Evolutionary conservation across 2,329 filamentous ascomycete species (phyloP), one percentile per base, ranked within the genome.

Genomic region (Thielaviopsis euricoi): DNA sequence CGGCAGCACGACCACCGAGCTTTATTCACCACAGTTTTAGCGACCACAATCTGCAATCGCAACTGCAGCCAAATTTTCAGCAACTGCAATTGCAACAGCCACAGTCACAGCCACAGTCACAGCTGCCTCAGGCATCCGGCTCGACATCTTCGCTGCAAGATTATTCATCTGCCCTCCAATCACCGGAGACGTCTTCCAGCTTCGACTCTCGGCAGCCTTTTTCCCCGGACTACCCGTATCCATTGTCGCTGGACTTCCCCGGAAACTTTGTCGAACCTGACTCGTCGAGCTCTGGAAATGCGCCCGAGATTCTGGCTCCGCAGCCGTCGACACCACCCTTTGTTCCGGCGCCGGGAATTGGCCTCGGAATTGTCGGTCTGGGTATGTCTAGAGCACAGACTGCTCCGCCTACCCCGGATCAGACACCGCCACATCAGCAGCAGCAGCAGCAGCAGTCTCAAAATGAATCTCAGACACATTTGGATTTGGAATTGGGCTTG

Each of bases 341-440:
- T 43, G 37, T n/a, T 4, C 37, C 37, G 37, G 58, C 53, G 15
- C 26, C 56, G 33, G 53, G 53, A 10, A 59, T 59, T 17, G 40
- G 37, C 37, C 21, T 55, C 13, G 37, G 43, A 15, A 23, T 43
- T 55, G 13, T 37, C 21, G 52, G 37, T 12, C 22, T 55, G 53
- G 22, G 37, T 6, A 46, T 46, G 19, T 48, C 53, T 37, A 26
- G 50, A 17, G 40, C 37, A 29, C 58, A 59, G 54, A 56, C 37
- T 26, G 58, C 50, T 7, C 53, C 54, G 37, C 54, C 54, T 5
- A 56, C 58, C 5, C 54, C 58, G 22, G 54, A 56, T 25, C 54
- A 56, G 19, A 59, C 58, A 6, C 58, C 54, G 17, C 58, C 53
- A 52, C 53, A 59, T 15, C 29, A 37, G 26, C 46, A 55, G 29